Conservation (phyloP, 805 yeast genomes). For the Clavispora santaluciae region DNA sequence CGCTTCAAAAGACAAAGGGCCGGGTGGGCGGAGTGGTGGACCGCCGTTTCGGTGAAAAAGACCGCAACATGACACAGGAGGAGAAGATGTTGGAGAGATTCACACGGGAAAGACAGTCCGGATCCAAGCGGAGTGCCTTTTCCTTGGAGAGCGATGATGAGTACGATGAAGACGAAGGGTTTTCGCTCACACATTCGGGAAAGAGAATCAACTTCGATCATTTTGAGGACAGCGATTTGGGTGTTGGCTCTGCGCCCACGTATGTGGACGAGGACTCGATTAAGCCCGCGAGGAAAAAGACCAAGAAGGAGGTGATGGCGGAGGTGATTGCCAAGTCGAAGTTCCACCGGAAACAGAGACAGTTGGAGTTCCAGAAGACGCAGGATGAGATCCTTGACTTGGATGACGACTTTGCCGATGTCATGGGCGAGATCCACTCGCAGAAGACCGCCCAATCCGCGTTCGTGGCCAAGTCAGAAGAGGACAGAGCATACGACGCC, state of each 20-base stretch:
- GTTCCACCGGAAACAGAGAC: slow-evolving; percentile 71
- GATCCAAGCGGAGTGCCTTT: slow-evolving; percentile 45
- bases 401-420: slow-evolving; percentile 70
- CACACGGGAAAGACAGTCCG: slow-evolving; percentile 76
- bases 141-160: slow-evolving; percentile 71
- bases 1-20: slow-evolving; percentile 57
- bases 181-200: slow-evolving; percentile 74
- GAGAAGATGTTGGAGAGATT: slow-evolving; percentile 95
- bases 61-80: slow-evolving; percentile 65
- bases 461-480: slow-evolving; percentile 32
- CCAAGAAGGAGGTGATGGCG: slow-evolving; percentile 81
- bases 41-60: slow-evolving; percentile 88
- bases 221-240: slow-evolving; percentile 26
- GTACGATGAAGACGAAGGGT: slow-evolving; percentile 47
- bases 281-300: slow-evolving; percentile 56
- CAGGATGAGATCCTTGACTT: slow-evolving; percentile 60
- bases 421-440: slow-evolving; percentile 50
- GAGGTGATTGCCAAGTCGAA: slow-evolving; percentile 82
- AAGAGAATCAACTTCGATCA: slow-evolving; percentile 58
- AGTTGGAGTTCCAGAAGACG: slow-evolving; percentile 53
- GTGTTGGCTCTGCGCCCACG: slow-evolving; percentile 16
- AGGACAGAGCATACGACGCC: slow-evolving; percentile 54
- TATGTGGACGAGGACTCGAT: slow-evolving; percentile 37
- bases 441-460: slow-evolving; percentile 16
- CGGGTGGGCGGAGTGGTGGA: slow-evolving; percentile 77